Evolutionary conservation across 2,329 filamentous ascomycete species (phyloP).

Genomic region (Exophiala sideris): DNA sequence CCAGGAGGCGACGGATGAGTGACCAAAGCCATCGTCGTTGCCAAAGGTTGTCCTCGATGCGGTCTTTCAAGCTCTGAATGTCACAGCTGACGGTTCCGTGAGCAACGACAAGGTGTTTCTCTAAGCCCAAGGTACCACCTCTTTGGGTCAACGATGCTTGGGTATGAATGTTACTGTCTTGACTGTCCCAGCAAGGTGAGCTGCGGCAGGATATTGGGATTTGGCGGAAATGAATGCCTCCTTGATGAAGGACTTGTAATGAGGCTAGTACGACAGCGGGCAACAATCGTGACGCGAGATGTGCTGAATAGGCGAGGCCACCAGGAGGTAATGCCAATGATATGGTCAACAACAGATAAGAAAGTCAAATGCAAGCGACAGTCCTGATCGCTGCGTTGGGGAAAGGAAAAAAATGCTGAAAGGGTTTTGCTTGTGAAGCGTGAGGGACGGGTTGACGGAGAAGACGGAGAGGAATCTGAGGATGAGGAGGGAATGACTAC

Average conservation of each 20-base stretch:
- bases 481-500: background rate
- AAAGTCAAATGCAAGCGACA: background rate
- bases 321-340: too few species aligned
- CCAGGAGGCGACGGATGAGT: slow-evolving; percentile 25
- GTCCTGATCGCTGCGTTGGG: background rate
- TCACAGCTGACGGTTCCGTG: too few species aligned
- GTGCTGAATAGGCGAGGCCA: too few species aligned
- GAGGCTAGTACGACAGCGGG: too few species aligned
- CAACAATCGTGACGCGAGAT: too few species aligned
- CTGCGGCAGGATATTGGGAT: background rate
- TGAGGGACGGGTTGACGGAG: background rate
- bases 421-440: background rate
- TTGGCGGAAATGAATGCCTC: background rate
- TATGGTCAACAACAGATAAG: too few species aligned
- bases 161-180: background rate
- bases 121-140: too few species aligned
- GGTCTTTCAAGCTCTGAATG: too few species aligned
- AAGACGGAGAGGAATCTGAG: background rate
- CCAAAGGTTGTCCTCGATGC: background rate
- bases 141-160: background rate
- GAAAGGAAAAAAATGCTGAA: background rate
- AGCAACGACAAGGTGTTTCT: too few species aligned
- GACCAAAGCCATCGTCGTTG: slow-evolving; percentile 18
- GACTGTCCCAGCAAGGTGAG: background rate
- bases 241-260: too few species aligned